Base-by-base conservation (phyloP, 345 rosid species). In the Eucalyptus curtisii region DNA sequence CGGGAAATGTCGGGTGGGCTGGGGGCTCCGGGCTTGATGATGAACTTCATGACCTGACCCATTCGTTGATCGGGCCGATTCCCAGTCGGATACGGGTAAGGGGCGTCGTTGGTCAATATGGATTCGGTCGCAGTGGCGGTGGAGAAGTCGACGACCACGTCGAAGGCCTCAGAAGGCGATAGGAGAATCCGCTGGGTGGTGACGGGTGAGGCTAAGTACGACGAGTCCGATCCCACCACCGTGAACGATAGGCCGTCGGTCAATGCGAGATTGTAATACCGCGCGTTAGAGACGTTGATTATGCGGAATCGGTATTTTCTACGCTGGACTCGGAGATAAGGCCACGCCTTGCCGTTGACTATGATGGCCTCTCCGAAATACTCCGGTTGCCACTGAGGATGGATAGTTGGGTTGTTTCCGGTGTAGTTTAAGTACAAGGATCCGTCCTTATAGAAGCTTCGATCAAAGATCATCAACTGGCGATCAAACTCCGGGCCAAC, bases 321-420 rank as follows among this genome's bases (percentile, higher is more conserved):
- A 15, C 87, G 89, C 71, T 55, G 55, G 53, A 90, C 91, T 48
- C 11, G 53, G 24, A 90, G 84, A 86, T 88, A 53, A 20, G 89
- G 91, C 91, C 91, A 90, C 24, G 89, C 91, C 85, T 88, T 90
- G 86, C 88, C 91, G 17, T 88, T 90, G 33, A 88, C 91, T 19
- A 86, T 57, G 59, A 90, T 86, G n/a, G 88, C 91, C 31, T 90
- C 89, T 19, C 88, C 88, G 8, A 89, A 86, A 53, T 85, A 88
- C 15, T 89, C 90, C n/a, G 90, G 88, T 47, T 66, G 88, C 88
- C 88, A 86, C 52, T 89, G 86, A 10, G 86, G 88, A 45, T 90
- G 91, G n/a, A 90, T 44, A 24, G 88, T 52, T 22, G 91, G 89
- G 53, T 61, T 86, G 87, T 80, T 37, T 25, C 91, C 90, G 12